Percentiles rank a stretch among this genome's conserved stretches.
Conservation (phyloP, 1,139 yeast genomes). For the Yamadazyma sp. region DNA sequence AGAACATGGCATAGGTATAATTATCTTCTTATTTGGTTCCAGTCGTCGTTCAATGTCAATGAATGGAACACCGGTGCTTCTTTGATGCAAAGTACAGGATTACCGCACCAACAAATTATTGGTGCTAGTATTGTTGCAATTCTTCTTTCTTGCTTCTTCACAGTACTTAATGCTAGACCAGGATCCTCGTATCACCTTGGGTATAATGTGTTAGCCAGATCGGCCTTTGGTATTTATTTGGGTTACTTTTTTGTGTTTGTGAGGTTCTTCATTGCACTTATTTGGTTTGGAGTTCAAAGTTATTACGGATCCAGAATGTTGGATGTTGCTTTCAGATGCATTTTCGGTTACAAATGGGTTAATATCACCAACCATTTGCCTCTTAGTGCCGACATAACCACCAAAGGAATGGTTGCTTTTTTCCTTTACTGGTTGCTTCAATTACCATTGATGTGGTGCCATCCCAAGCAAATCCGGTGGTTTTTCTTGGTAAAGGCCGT, state of each 20-base stretch:
- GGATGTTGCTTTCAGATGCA: conserved; percentile 14
- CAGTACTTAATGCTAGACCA: conserved; percentile 15
- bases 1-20: conserved; percentile 17
- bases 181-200: conserved; percentile 18
- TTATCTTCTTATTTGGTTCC: conserved; percentile 16
- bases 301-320: conserved; percentile 14
- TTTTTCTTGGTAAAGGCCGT: conserved; percentile 16
- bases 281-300: conserved; percentile 17
- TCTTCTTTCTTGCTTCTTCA: conserved; percentile 14
- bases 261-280: conserved; percentile 14
- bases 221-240: conserved; percentile 15
- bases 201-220: conserved; percentile 14
- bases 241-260: conserved; percentile 16
- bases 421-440: conserved; percentile 16
- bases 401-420: conserved; percentile 14
- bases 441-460: conserved; percentile 17
- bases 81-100: conserved; percentile 13
- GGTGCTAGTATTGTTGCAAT: conserved; percentile 15
- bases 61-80: conserved; percentile 18
- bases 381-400: conserved; percentile 13
- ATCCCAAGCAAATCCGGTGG: conserved; percentile 16
- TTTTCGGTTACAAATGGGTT: conserved; percentile 16
- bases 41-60: conserved; percentile 15
- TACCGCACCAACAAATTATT: conserved; percentile 16
- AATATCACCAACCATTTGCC: conserved; percentile 14